A percentile compares a stretch with the other conserved stretches of the same genome.
Evolutionary conservation across 768 basidiomycete genomes (phyloP).

Genomic region (Tulasnella sp.): DNA sequence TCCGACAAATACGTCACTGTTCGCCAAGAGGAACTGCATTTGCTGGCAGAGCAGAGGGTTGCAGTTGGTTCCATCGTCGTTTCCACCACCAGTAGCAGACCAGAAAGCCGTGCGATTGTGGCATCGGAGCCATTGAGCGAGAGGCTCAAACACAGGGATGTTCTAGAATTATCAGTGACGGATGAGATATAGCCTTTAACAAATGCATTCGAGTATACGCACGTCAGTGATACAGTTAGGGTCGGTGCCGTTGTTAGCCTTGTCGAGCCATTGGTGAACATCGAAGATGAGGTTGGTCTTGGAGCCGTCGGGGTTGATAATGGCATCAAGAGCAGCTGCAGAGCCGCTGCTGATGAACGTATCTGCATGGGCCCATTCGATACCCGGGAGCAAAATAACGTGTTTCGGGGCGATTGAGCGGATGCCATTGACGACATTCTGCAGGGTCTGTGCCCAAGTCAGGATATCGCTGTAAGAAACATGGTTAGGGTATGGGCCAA

Average conservation of each 20-base stretch:
- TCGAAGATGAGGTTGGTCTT: constrained; percentile 44
- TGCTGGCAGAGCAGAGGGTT: constrained; percentile 17
- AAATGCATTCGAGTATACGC: background rate
- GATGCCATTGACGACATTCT: constrained; percentile 44
- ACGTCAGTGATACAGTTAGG: constrained; percentile 42
- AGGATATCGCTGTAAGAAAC: constrained; percentile 39
- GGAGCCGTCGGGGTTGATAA: constrained; percentile 43
- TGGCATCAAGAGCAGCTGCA: constrained; percentile 40
- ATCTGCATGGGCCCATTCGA: constrained; percentile 41
- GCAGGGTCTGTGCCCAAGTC: constrained; percentile 38
- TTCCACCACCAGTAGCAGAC: constrained; percentile 24
- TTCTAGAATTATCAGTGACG: background rate
- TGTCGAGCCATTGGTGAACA: constrained; percentile 41
- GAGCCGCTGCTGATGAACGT: constrained; percentile 40
- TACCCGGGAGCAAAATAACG: constrained; percentile 46
- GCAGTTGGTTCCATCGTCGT: constrained; percentile 6
- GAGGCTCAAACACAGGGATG: background rate
- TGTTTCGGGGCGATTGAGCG: constrained; percentile 43
- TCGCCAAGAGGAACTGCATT: constrained; percentile 11
- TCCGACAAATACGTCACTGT: constrained; percentile 24
- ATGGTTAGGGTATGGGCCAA: background rate
- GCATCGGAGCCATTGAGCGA: constrained; percentile 19
- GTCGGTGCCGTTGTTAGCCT: constrained; percentile 44
- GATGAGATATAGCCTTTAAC: background rate
- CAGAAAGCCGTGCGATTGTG: constrained; percentile 18